phyloP scores from a whole-genome alignment of 1,284 basidiomycete species.

The Cystobasidiaceae sp. region DNA sequence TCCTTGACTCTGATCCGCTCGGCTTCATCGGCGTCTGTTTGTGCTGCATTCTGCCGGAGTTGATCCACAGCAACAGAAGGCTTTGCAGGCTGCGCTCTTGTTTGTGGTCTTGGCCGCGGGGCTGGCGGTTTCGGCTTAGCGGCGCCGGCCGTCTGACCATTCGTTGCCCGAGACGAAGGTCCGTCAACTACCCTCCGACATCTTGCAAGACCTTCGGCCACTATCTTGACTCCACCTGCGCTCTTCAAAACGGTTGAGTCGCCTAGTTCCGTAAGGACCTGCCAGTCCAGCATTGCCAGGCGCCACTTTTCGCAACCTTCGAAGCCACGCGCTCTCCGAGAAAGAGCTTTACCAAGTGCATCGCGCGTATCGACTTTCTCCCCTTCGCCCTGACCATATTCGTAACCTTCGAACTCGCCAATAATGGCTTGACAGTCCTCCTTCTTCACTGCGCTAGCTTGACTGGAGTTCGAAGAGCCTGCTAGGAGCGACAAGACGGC shows the following conservation, averaged over 20 bases:
- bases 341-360: conserved; percentile 72
- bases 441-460: conserved; percentile 32
- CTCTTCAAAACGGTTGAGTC: conserved; percentile 30
- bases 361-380: conserved; percentile 64
- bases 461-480: conserved; percentile 47
- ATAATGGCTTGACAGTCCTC: conserved; percentile 52
- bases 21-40: conserved; percentile 71
- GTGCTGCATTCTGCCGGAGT: conserved; percentile 60
- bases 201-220: conserved; percentile 59
- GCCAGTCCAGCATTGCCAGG: conserved; percentile 78
- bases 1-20: conserved; percentile 71
- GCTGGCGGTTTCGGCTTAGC: conserved; percentile 10
- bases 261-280: conserved; percentile 52
- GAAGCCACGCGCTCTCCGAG: conserved; percentile 74
- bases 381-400: not conserved
- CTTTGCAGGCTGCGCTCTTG: no score
- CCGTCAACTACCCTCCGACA: conserved; percentile 62
- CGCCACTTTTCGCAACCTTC: conserved; percentile 87
- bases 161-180: not conserved
- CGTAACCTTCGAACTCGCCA: conserved; percentile 36
- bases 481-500: conserved; percentile 50
- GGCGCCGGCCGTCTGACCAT: conserved; percentile 1
- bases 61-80: conserved; percentile 60
- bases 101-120: no score
- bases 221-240: conserved; percentile 41